Base-by-base conservation (phyloP, 352 stramenopile genomes). In the Phytophthora litchii region DNA sequence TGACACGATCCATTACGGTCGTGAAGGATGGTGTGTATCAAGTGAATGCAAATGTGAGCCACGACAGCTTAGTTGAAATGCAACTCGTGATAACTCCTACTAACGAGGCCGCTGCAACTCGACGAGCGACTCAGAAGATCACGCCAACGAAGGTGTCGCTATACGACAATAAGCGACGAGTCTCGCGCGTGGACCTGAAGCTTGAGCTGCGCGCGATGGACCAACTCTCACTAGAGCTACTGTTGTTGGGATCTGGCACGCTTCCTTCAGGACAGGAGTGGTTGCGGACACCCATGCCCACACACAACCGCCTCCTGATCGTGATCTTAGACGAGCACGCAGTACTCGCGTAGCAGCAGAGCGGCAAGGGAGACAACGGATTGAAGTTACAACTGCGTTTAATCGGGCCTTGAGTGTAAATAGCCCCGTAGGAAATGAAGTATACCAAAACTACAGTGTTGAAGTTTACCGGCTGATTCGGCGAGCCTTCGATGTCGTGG, bases 121-220 rank as follows among this genome's bases (percentile, higher is more conserved):
- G 34, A 45, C 56, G 44, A 2, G 61, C 45, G 34, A 42, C 73
- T 29, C 55, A 43, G 3, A 57, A 64, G 36, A 49, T 76, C 41
- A 42, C 41, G 16, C 52, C 72, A 25, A 76, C 72, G 31, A 64
- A 72, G 1, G 58, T 78, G 43, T 61, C 64, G 21, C 16, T 81
- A 43, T 78, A 70, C 59, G 50, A 74, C 43, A 72, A 74, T 67
- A 81, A 78, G 59, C 52, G 61, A 37, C 69, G 65, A 20, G 64
- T 78, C 40, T 81, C 72, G 27, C 68, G 72, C 17, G 45, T 78
- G 41, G 72, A 80, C 31, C 44, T 16, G 16, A 49, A 66, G 29
- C 42, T 80, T 20, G 37, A 74, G 13, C 43, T 80, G 19, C 38
- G 34, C n/a, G 65, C 54, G 21, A 47, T 59, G 27, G 72, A 81